These are phyloP conservation scores for Penicillium diatomitis DNA, from an alignment of 495 filamentous ascomycete genomes.

Conservation along the genomic window DNA sequence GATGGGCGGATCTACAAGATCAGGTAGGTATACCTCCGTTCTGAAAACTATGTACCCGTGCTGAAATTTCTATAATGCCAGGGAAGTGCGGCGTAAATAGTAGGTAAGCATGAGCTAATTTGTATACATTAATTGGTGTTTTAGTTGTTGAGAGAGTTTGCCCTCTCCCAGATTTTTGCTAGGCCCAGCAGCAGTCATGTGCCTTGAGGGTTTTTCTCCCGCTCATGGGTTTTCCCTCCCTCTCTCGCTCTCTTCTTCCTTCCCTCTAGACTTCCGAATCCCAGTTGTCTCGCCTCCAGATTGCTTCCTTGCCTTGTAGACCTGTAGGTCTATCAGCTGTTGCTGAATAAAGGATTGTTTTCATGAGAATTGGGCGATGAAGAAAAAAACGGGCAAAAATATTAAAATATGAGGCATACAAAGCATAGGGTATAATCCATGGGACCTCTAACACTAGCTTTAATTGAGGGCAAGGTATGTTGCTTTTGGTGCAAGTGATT, in stretches of 20 bases:
- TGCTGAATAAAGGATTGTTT: background rate
- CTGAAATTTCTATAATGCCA: constrained; percentile 1
- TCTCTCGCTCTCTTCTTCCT: too few relatives aligned
- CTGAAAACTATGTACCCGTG: background rate
- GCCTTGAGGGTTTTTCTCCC: too few relatives aligned
- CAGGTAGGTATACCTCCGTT: background rate
- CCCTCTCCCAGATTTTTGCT: too few relatives aligned
- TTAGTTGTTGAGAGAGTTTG: too few relatives aligned
- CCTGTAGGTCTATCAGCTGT: too few relatives aligned
- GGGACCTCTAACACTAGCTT: background rate
- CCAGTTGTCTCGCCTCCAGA: too few relatives aligned
- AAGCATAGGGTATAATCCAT: background rate
- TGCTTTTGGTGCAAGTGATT: background rate
- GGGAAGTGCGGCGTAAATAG: background rate
- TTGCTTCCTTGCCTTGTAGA: too few relatives aligned
- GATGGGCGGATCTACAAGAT: background rate
- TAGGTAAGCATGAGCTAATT: background rate
- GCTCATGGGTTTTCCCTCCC: too few relatives aligned
- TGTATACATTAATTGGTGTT: background rate
- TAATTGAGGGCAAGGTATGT: background rate
- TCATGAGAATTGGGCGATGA: background rate
- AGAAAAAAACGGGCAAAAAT: background rate
- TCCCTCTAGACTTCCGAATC: too few relatives aligned
- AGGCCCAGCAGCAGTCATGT: too few relatives aligned
- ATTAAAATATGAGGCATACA: background rate